Evolutionary conservation across 1,284 basidiomycete genomes (phyloP).

Genomic region (Heterobasidion occidentale): DNA sequence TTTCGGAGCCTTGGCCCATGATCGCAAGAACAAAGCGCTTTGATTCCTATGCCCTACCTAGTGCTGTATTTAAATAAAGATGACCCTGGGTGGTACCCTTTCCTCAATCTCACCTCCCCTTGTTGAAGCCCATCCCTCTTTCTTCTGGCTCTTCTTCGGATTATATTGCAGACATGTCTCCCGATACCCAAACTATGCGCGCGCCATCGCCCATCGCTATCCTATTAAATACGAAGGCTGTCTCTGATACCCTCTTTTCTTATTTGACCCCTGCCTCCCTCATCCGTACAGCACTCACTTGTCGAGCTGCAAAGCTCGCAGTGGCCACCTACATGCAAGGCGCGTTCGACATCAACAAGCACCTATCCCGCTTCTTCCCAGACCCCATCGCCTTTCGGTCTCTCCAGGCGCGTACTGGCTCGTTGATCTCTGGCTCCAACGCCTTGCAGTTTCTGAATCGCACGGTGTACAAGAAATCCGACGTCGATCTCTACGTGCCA

Average conservation of each 20-base stretch:
- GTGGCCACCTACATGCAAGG: slow-evolving; percentile 13
- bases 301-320: slow-evolving; percentile 10
- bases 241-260: slow-evolving; percentile 17
- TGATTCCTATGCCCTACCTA: no score
- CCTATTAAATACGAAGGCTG: no score
- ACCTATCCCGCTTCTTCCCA: slow-evolving; percentile 20
- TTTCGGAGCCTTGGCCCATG: no score
- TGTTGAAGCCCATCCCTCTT: no score
- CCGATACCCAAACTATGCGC: no score
- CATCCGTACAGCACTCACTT: slow-evolving; percentile 14
- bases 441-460: slow-evolving; percentile 3
- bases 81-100: no score
- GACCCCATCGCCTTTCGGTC: slow-evolving; percentile 19
- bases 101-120: no score
- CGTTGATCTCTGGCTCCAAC: not conserved
- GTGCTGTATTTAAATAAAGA: no score
- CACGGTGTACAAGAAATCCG: slow-evolving; percentile 1
- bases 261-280: slow-evolving; percentile 12
- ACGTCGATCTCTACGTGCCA: not conserved
- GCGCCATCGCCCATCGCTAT: no score
- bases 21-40: no score
- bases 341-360: slow-evolving; percentile 14
- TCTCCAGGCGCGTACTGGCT: slow-evolving; percentile 20
- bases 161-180: no score
- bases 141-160: no score